Base-by-base conservation (phyloP, 2,329 filamentous ascomycete species). In the Monosporascus sp. region DNA sequence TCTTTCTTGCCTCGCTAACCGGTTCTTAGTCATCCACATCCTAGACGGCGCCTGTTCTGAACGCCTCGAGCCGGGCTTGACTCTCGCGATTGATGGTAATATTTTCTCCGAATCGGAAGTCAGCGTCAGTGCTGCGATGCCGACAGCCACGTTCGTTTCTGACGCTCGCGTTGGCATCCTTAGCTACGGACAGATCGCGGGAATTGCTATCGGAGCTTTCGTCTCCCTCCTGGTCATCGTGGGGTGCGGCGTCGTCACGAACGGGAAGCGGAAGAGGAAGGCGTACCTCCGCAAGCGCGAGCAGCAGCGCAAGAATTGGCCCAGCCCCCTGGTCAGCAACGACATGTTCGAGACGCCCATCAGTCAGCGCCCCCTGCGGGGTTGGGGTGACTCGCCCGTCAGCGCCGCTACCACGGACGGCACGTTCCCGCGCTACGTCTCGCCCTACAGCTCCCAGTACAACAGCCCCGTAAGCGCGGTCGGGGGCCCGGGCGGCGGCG, bases 361-460 rank as follows among this genome's bases (percentile, higher is more conserved):
- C 52, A 83, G 79, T 62, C 78, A 83, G 62, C 71, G 71, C 52
- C 80, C 81, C 0, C 67, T 82, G 8, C 69, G 74, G 19, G 72
- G 74, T 31, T 84, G 81, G 80, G 76, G 78, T 22, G 77, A 81
- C 57, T 82, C 76, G 24, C 82, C 75, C 0, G 59, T 76, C 52
- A 80, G 75, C 46, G 72, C 70, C 2, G 64, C 64, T 43, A 72
- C n/a, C n/a, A n/a, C 72, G 2, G 73, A 76, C 46, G 69, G 68
- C 55, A 55, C 61, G 0, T 74, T 72, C 57, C 69, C 72, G 1
- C 75, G 72, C 7, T 82, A 84, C 67, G 76, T 83, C 58, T 84
- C 81, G 4, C 83, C 83, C 0, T 86, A 85, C 62, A 75, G 73
- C 20, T 83, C 81, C 40, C 79, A 83, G 54, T 85, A 77, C 68